Base-by-base conservation (phyloP, 257 asterid genomes). In the Capsicum pubescens region DNA sequence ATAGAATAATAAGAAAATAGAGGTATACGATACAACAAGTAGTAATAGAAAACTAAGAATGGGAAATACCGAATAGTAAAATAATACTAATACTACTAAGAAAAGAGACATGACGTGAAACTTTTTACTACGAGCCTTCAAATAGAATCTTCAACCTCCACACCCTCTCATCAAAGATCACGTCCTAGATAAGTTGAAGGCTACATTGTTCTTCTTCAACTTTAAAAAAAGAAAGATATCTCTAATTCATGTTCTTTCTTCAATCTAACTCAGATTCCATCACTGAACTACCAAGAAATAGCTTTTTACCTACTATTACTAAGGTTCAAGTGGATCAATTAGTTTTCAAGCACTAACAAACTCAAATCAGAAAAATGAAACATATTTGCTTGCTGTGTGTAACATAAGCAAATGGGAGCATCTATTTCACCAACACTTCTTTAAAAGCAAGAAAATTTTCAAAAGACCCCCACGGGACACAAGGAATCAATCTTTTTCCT, bases 401-500 rank as follows among this genome's bases (percentile, higher is more conserved):
- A n/a, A 84, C 76, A 60, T 39, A 84, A 81, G 50, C 54, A 67
- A 63, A 19, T 60, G n/a, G 63, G 68, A 63, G 87, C 86, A 89
- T 88, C 86, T 88, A 91, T 85, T 86, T 82, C 87, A 83, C 87
- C 11, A 88, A 88, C 86, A 90, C 84, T 84, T 57, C 35, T 84
- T 87, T 84, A 86, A 86, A 82, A 79, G 86, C 89, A 85, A 80
- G 3, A 64, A 86, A 86, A 90, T n/a, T 0, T 8, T 90, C 93
- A 90, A 90, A 84, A 86, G 77, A 82, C 88, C 85, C 84, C 81
- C n/a, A n/a, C n/a, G n/a, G n/a, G n/a, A n/a, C 68, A 89, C 84
- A 82, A 85, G 82, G 87, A 69, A 84, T 80, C 83, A 87, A 91
- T 88, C 90, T 87, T 90, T 84, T 85, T 87, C 90, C 81, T 89